Conservation (phyloP, 1,284 basidiomycete genomes). For the Ustilago nuda region DNA sequence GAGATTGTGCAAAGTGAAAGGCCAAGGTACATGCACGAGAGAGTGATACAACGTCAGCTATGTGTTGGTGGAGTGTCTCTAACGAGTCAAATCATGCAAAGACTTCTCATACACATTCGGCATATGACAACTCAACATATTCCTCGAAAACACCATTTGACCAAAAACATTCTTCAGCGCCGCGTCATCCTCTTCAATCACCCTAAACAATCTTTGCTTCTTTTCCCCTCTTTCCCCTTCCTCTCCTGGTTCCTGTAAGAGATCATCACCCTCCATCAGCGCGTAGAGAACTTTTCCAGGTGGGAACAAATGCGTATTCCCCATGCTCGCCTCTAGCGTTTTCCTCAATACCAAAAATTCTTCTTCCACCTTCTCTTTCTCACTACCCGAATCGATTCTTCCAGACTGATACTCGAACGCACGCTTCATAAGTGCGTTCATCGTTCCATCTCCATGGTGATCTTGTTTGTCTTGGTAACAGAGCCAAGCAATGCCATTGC, state of each 20-base stretch:
- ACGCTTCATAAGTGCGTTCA: constrained; percentile 52
- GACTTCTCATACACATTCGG: constrained; percentile 72
- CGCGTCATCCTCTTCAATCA: constrained; percentile 22
- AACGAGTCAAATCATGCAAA: constrained; percentile 39
- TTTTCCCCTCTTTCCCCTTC: background rate
- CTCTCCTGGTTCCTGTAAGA: constrained; percentile 5
- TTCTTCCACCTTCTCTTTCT: constrained; percentile 25
- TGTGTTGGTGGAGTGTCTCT: background rate
- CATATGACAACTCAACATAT: constrained; percentile 81
- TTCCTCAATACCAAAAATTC: constrained; percentile 77
- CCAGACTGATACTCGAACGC: constrained; percentile 57
- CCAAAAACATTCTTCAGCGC: constrained; percentile 75
- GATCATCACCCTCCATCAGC: constrained; percentile 75
- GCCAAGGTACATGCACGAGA: constrained; percentile 7
- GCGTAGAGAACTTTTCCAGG: constrained; percentile 84
- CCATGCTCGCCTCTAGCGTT: constrained; percentile 86
- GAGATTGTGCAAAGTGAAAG: background rate
- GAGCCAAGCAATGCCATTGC: constrained; percentile 80
- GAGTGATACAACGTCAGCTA: background rate
- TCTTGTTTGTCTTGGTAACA: constrained; percentile 75
- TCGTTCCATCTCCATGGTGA: constrained; percentile 21
- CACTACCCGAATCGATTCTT: constrained; percentile 11
- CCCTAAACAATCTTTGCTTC: constrained; percentile 35
- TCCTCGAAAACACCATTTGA: constrained; percentile 82
- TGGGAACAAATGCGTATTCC: constrained; percentile 79